A percentile compares a stretch with the other conserved stretches of the same genome.
Evolutionary conservation across 306 rosid genomes (phyloP).

Genomic region (Trifolium repens): DNA sequence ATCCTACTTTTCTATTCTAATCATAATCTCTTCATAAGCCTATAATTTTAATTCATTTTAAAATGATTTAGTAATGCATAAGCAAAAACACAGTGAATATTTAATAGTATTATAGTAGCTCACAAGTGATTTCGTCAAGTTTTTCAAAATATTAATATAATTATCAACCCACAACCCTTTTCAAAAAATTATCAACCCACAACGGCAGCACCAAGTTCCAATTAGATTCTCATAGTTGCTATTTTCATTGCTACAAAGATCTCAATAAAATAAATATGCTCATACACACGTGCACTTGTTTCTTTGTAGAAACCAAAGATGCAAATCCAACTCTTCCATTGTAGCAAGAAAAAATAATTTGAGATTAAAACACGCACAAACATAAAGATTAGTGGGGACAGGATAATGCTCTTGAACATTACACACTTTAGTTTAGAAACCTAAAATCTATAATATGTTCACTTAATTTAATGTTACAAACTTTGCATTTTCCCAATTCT

Average conservation of each 20-base stretch:
- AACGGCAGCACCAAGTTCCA: background rate
- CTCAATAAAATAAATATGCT: background rate
- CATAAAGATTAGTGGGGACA: background rate
- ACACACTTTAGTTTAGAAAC: conserved; percentile 21
- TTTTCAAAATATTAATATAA: too few relatives aligned
- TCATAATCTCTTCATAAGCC: too few relatives aligned
- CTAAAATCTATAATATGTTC: conserved; percentile 29
- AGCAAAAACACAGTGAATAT: too few relatives aligned
- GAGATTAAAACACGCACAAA: background rate
- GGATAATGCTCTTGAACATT: background rate
- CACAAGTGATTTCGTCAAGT: too few relatives aligned
- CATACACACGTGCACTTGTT: conserved; percentile 27
- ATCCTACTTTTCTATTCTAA: too few relatives aligned
- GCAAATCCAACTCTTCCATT: too few relatives aligned
- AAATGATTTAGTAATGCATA: too few relatives aligned
- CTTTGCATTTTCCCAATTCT: conserved; percentile 37
- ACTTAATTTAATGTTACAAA: conserved; percentile 47
- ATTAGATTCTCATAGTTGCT: too few relatives aligned
- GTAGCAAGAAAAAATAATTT: background rate
- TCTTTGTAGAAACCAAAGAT: conserved; percentile 23
- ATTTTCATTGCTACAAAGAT: conserved; percentile 28
- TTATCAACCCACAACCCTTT: too few relatives aligned
- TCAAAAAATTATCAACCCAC: too few relatives aligned
- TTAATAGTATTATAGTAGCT: too few relatives aligned
- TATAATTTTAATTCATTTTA: too few relatives aligned